These are phyloP conservation scores for Nannizziopsis arthrosporioides DNA, from an alignment of 2,329 filamentous ascomycete species.

Conservation along the genomic window DNA sequence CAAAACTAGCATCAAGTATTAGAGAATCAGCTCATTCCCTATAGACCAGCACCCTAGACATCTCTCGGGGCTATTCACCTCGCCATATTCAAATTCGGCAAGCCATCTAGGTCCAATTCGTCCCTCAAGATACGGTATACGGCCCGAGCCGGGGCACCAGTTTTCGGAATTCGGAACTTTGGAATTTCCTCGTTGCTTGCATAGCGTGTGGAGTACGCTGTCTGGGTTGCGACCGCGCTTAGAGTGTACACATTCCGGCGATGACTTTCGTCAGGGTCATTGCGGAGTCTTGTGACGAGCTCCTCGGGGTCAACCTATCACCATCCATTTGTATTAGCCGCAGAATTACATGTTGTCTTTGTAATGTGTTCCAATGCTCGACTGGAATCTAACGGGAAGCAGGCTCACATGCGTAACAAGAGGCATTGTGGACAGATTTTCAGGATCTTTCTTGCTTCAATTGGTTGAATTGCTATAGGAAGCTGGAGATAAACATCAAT, in stretches of 20 bases:
- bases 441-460: background rate
- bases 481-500: too few relatives aligned
- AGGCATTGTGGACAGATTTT: slow-evolving; percentile 1
- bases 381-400: background rate
- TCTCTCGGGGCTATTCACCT: slow-evolving; percentile 24
- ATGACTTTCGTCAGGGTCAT: slow-evolving; percentile 18
- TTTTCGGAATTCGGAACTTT: slow-evolving; percentile 25
- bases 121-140: slow-evolving; percentile 55
- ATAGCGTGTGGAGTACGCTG: slow-evolving; percentile 27
- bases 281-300: slow-evolving; percentile 20
- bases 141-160: slow-evolving; percentile 40
- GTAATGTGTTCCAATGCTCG: background rate
- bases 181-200: slow-evolving; percentile 24
- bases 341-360: background rate
- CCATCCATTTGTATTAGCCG: background rate
- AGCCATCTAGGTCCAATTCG: slow-evolving; percentile 53
- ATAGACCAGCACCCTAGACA: background rate
- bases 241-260: slow-evolving; percentile 22
- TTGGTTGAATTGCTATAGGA: background rate
- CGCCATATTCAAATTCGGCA: slow-evolving; percentile 57
- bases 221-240: slow-evolving; percentile 19
- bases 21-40: background rate
- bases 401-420: slow-evolving; percentile 11
- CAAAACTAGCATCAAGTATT: slow-evolving; percentile 40
- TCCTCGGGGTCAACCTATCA: slow-evolving; percentile 22